Evolutionary conservation across 2,329 filamentous ascomycete genomes (phyloP).

Genomic region (Aspergillus ruber): DNA sequence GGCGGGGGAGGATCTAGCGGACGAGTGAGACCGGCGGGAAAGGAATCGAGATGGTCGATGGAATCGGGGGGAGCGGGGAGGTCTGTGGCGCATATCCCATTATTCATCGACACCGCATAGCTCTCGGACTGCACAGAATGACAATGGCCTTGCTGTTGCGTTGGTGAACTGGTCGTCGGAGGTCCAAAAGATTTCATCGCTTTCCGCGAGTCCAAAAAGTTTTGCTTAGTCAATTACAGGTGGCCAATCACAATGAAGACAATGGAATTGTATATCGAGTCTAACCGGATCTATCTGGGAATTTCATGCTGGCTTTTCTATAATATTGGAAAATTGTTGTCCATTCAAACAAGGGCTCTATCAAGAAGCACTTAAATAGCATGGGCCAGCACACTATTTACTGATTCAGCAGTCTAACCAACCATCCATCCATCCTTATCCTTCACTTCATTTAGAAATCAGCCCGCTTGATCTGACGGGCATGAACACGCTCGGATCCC

Average conservation of each 20-base stretch:
- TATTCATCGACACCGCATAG: constrained; percentile 11
- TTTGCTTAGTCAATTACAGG: no score
- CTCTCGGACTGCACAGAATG: not conserved
- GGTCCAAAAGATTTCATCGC: no score
- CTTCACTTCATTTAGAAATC: not conserved
- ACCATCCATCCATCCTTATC: not conserved
- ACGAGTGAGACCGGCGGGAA: constrained; percentile 19
- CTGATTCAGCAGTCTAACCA: not conserved
- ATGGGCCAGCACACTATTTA: not conserved
- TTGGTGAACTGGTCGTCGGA: not conserved
- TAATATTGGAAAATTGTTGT: no score
- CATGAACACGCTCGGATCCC: not conserved
- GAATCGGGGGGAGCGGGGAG: constrained; percentile 11
- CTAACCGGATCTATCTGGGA: no score
- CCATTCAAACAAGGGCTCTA: no score
- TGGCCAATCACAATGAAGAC: no score
- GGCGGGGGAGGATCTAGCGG: constrained; percentile 18
- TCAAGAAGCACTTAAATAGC: no score
- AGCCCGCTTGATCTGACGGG: not conserved
- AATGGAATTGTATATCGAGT: no score
- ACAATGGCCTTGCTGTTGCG: not conserved
- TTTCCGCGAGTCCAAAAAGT: no score
- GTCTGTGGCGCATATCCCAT: constrained; percentile 23
- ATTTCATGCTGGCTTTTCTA: no score
- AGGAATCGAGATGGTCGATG: constrained; percentile 23